Conservation (phyloP, 768 basidiomycete genomes). For the Agrocybe praecox region DNA sequence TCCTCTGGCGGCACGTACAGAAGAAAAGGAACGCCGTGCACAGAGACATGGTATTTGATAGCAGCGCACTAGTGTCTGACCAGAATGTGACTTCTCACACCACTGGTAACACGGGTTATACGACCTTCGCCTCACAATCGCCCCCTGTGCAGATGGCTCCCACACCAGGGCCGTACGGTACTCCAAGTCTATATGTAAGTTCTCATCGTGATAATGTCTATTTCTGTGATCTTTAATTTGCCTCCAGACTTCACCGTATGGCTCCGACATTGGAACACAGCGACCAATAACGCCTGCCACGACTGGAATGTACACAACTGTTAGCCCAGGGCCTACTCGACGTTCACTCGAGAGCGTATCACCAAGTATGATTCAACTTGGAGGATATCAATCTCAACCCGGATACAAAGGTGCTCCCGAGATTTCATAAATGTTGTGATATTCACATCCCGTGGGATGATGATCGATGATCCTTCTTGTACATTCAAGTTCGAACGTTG, state of each 20-base stretch:
- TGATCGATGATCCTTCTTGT: too few species aligned
- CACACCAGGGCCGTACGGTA: not conserved
- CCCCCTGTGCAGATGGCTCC: conserved; percentile 1
- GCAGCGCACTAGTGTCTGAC: conserved; percentile 23
- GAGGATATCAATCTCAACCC: conserved; percentile 11
- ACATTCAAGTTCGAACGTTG: too few species aligned
- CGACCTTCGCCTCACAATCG: not conserved
- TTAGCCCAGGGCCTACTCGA: conserved; percentile 22
- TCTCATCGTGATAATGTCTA: not conserved
- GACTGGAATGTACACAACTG: conserved; percentile 29
- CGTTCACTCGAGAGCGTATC: conserved; percentile 32
- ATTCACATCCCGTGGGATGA: not conserved
- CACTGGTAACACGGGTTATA: conserved; percentile 5
- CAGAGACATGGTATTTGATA: conserved; percentile 23
- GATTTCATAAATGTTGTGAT: conserved; percentile 9
- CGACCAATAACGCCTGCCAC: conserved; percentile 24
- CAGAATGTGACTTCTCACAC: conserved; percentile 11
- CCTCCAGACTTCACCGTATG: not conserved
- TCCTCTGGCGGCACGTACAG: conserved; percentile 41
- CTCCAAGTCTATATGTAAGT: not conserved
- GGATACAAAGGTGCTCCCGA: conserved; percentile 20
- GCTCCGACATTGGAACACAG: conserved; percentile 9
- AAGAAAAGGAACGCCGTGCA: conserved; percentile 21
- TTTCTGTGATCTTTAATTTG: not conserved
- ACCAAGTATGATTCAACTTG: conserved; percentile 17